Evolutionary conservation across 129 eudicot species (phyloP), one percentile per base, ranked within the genome.

Genomic region (Ambrosia artemisiifolia): DNA sequence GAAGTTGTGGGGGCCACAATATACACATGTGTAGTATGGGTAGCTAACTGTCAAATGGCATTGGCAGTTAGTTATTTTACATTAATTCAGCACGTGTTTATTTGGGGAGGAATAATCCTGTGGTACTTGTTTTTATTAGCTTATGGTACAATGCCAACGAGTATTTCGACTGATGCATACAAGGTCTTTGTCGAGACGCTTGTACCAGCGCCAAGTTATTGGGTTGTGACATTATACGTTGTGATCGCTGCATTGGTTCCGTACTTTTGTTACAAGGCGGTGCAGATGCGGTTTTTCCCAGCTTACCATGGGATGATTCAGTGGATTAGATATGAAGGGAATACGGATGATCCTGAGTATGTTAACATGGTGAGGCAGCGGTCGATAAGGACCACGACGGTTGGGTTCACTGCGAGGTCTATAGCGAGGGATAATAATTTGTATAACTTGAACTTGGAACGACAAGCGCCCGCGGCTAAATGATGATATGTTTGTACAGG

Each of bases 41-140:
- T 83, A 5, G 98, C 86, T 38, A 94, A 90, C 81, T 83, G 91
- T 71, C 98, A 94, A 65, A 90, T 94, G 96, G 98, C 96, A 2
- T 85, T 94, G 0, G 83, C 96, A 2, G 67, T 94, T 19, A 85
- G 84, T 64, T 94, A 87, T 85, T 90, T 94, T 87, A 94, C 98
- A 6, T 63, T 80, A 64, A 94, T 94, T 78, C 98, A 94, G 20
- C 96, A 94, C 46, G 16, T 94, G 56, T 84, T 86, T 81, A 86
- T 94, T 59, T 94, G 95, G 96, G 98, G 98, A 7, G 83, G 97
- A 18, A 84, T 94, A 34, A 54, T 77, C 50, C 54, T 85, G 0
- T 94, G 98, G 98, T 90, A 90, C 74, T 40, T 81, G 33, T 94
- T 94, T 84, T 83, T 94, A 5, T 16, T 85, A 65, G 86, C 80